Base-by-base conservation (phyloP, 139 green algal genomes). In the Chlorella sp. region DNA sequence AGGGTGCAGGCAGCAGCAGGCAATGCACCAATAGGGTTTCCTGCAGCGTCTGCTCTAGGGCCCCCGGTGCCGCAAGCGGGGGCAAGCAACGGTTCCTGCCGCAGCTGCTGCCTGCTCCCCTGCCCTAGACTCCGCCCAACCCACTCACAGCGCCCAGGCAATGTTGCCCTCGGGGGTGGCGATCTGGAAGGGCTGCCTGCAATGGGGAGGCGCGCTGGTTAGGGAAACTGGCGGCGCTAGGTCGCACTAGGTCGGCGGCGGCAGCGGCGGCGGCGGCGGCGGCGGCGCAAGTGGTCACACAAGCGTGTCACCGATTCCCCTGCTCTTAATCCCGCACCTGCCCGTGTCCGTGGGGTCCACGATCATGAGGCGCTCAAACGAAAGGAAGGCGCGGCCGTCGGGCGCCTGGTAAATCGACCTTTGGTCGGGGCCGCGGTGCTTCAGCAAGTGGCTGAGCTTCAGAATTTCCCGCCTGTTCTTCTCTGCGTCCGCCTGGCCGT, bases 281-380 rank as follows among this genome's bases (percentile, higher is more conserved):
- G 82, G 28, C 60, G 39, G 24, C 86, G 40, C 28, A 64, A 64
- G 57, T 42, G 18, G 3, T 19, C 32, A 21, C 57, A 69, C 42
- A 32, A 15, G 30, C 73, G 34, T 81, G 14, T 32, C 64, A 39
- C 28, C 15, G 7, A 2, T 37, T 7, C 18, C 81, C 32, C 53
- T 24, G 37, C 3, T 24, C 21, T 42, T 2, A 14, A 26, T 30
- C 42, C 26, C 42, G 79, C 91, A 93, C 95, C 89, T 94, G 80
- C 95, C 95, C 34, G 86, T 78, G 60, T 96, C 95, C 15, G 90
- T 93, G 18, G 90, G 82, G 89, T 97, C 95, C n/a, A 97, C 93
- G 60, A 97, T 95, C 40, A 92, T 93, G 42, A 97, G 92, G 32
- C 95, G 91, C 91, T 97, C 95, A 88, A 96, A 96, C 66, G 91